A percentile compares a stretch with the other conserved stretches of the same genome.
Evolutionary conservation across 805 yeast genomes (phyloP).

Genomic region (Candida vaughaniae): DNA sequence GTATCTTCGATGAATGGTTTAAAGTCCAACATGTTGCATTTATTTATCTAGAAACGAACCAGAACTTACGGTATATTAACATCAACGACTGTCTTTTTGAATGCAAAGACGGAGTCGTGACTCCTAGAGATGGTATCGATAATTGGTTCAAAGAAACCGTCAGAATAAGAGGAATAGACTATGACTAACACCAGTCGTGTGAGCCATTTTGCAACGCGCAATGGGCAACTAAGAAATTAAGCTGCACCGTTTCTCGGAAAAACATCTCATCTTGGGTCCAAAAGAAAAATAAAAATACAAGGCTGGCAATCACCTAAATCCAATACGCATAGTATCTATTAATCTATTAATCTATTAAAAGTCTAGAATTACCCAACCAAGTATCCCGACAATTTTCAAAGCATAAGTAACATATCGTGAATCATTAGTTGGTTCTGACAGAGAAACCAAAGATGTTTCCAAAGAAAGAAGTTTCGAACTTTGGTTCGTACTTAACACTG

Average conservation of each 20-base stretch:
- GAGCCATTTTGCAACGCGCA: too few relatives aligned
- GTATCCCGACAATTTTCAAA: too few relatives aligned
- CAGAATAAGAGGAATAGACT: constrained; percentile 18
- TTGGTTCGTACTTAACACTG: constrained; percentile 34
- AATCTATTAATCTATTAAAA: constrained; percentile 8
- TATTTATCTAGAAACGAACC: constrained; percentile 30
- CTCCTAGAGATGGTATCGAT: constrained; percentile 44
- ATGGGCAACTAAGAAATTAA: too few relatives aligned
- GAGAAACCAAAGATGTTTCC: constrained; percentile 42
- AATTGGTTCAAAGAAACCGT: constrained; percentile 45
- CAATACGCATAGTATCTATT: constrained; percentile 7
- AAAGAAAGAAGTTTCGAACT: constrained; percentile 40
- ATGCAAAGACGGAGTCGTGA: constrained; percentile 19
- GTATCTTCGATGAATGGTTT: constrained; percentile 56
- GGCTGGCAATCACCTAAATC: too few relatives aligned
- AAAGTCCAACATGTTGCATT: constrained; percentile 54
- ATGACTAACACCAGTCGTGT: too few relatives aligned
- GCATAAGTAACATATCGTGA: background rate
- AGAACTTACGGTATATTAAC: constrained; percentile 39
- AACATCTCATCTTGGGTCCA: too few relatives aligned
- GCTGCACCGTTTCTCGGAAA: too few relatives aligned
- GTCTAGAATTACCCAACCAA: too few relatives aligned
- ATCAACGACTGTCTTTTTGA: constrained; percentile 53
- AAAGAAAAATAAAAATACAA: too few relatives aligned
- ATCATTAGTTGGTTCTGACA: constrained; percentile 17